Base-by-base conservation (phyloP, 139 green algal genomes). In the Medakamo hakoo region DNA sequence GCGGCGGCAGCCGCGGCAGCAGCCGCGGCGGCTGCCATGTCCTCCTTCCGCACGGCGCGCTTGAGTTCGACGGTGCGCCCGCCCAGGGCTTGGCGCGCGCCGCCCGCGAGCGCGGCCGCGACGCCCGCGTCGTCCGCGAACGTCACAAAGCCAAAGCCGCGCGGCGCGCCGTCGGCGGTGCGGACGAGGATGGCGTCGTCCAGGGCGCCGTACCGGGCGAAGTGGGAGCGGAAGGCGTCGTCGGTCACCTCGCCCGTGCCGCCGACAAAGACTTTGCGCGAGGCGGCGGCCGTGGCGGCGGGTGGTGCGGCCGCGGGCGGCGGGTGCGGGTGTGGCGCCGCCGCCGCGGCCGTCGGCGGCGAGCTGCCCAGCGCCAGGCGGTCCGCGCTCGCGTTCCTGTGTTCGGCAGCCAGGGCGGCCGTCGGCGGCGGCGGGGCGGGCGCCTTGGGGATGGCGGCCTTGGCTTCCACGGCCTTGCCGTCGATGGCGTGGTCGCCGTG, bases 101-200 rank as follows among this genome's bases (percentile, higher is more conserved):
- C 40, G 40, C 40, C 40, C 9, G 40, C 40, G 40, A 52, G 9
- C 9, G 40, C 40, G 40, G 40, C 40, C 9, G 9, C 40, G 40
- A 52, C 40, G 16, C 9, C 9, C 9, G 40, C 16, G 40, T 9
- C 79, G 59, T 90, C 79, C 2, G 81, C 72, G 58, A 80, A 93
- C 2, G 84, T 91, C n/a, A 93, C 79, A 75, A 93, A 93, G 57
- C 85, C 85, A 79, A 89, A 92, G 62, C 84, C 84, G 16, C 84
- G 71, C 3, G 78, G 84, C 24, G 68, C 59, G 59, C 84, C 84
- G 30, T 92, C 77, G 27, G 75, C 26, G 21, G 26, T 78, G 72
- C 63, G 66, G 22, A 4, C 26, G 21, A 62, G 32, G 27, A 72
- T 25, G 75, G 72, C 65, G 60, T 88, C 82, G 57, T 84, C 73